phyloP scores from a whole-genome alignment of 805 yeast genomes.

The Candida tammaniensis region DNA sequence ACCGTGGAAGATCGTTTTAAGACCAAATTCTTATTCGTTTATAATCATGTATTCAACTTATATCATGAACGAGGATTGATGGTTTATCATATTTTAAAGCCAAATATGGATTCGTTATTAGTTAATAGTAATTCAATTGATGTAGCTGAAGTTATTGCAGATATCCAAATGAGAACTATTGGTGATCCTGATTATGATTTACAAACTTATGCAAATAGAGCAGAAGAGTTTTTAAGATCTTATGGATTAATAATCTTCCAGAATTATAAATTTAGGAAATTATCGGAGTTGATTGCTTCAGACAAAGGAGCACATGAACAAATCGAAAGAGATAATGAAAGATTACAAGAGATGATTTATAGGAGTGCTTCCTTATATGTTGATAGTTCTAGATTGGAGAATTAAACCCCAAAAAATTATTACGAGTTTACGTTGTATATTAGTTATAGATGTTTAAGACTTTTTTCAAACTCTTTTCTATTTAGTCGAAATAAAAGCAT shows the following conservation, averaged over 20 bases:
- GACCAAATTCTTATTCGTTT: slow-evolving; percentile 27
- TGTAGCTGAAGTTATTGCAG: slow-evolving; percentile 25
- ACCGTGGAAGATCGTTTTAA: slow-evolving; percentile 28
- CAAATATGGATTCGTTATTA: slow-evolving; percentile 24
- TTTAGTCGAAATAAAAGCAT: slow-evolving; percentile 72
- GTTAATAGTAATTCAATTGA: slow-evolving; percentile 26
- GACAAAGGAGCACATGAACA: slow-evolving; percentile 13
- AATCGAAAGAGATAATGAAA: slow-evolving; percentile 17
- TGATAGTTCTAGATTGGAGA: slow-evolving; percentile 35
- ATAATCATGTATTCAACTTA: slow-evolving; percentile 21
- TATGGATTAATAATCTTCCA: slow-evolving; percentile 10
- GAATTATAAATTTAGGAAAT: slow-evolving; percentile 11
- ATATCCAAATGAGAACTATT: slow-evolving; percentile 22
- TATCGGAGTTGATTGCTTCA: slow-evolving; percentile 8
- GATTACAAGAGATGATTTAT: slow-evolving; percentile 33
- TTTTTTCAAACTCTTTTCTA: slow-evolving; percentile 58
- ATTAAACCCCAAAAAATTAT: slow-evolving; percentile 11
- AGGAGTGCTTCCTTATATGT: slow-evolving; percentile 34
- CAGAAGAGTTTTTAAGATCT: slow-evolving; percentile 17
- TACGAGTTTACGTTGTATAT: too few species aligned
- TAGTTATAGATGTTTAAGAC: not conserved
- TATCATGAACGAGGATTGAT: slow-evolving; percentile 20
- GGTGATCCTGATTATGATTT: slow-evolving; percentile 16
- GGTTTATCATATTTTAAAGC: slow-evolving; percentile 30
- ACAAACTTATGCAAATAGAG: slow-evolving; percentile 12